Conservation (phyloP, 352 stramenopile genomes). For the Phytopythium litorale region DNA sequence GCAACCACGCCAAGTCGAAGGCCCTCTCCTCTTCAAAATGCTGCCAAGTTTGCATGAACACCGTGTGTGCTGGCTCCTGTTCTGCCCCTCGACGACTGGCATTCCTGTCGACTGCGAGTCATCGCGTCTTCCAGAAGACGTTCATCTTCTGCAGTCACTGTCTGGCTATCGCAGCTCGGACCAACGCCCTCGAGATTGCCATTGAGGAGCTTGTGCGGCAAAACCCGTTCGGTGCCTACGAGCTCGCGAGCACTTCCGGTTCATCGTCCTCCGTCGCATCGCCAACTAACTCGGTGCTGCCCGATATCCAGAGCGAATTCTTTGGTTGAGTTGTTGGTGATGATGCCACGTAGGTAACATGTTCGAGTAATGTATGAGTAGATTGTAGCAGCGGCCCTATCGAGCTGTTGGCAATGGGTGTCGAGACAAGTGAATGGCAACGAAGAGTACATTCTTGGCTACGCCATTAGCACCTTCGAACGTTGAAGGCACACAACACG, state of each 20-base stretch:
- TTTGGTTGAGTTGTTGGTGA: slow-evolving; percentile 14
- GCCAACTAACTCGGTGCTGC: slow-evolving; percentile 26
- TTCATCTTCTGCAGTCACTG: slow-evolving; percentile 24
- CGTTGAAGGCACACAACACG: background rate
- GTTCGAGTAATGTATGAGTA: background rate
- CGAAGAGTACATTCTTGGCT: no score
- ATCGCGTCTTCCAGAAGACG: slow-evolving; percentile 17
- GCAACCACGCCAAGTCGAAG: slow-evolving; percentile 10
- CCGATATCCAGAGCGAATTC: slow-evolving; percentile 30
- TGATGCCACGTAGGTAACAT: background rate
- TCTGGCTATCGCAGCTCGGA: slow-evolving; percentile 14
- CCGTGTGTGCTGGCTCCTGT: slow-evolving; percentile 19
- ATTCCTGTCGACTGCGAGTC: slow-evolving; percentile 18
- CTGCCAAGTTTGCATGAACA: slow-evolving; percentile 34
- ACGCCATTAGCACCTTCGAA: background rate
- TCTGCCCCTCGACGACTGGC: slow-evolving; percentile 16
- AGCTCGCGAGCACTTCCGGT: slow-evolving; percentile 20
- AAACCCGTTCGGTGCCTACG: slow-evolving; percentile 30
- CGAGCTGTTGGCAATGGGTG: no score
- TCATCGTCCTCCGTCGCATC: slow-evolving; percentile 12
- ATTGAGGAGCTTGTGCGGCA: slow-evolving; percentile 22
- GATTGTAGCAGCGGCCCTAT: background rate
- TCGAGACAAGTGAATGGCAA: no score
- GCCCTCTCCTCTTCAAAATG: slow-evolving; percentile 1
- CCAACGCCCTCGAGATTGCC: slow-evolving; percentile 27